These are phyloP conservation scores for Lithohypha guttulata DNA, from an alignment of 2,329 filamentous ascomycete species.

Conservation along the genomic window DNA sequence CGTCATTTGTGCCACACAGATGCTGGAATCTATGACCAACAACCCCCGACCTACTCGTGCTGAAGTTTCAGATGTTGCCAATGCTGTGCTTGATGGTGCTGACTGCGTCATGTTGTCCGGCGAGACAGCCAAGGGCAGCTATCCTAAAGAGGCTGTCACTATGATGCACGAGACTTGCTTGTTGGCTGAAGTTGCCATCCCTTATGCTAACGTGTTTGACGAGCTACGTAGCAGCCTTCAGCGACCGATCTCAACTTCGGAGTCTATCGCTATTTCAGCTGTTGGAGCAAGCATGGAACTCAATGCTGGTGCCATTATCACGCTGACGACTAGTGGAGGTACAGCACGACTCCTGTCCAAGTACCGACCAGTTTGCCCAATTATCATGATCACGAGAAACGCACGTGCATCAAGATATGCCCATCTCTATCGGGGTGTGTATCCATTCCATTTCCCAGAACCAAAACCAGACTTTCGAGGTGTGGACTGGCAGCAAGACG, in stretches of 20 bases:
- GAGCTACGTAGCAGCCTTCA: constrained; percentile 77
- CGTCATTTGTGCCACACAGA: constrained; percentile 97
- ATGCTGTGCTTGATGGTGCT: constrained; percentile 91
- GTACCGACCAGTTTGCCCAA: constrained; percentile 96
- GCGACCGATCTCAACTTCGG: constrained; percentile 74
- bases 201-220: constrained; percentile 93
- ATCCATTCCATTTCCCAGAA: constrained; percentile 91
- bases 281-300: constrained; percentile 92
- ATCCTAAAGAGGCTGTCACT: constrained; percentile 79
- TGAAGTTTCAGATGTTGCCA: constrained; percentile 96
- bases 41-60: constrained; percentile 96
- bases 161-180: constrained; percentile 99
- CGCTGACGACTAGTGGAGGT: constrained; percentile 85
- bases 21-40: constrained; percentile 99
- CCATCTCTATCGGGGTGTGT: constrained; percentile 94
- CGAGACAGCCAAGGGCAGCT: constrained; percentile 95
- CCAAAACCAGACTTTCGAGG: constrained; percentile 87
- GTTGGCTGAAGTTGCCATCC: constrained; percentile 92
- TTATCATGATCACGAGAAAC: constrained; percentile 97
- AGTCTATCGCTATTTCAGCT: constrained; percentile 94
- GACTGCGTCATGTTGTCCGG: constrained; percentile 99
- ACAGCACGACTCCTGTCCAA: constrained; percentile 94
- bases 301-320: constrained; percentile 90
- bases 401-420: constrained; percentile 72
- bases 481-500: constrained; percentile 82